A percentile compares a stretch with the other conserved stretches of the same genome.
Conservation (phyloP, 2,329 filamentous ascomycete genomes). For the Sporothrix humicola region DNA sequence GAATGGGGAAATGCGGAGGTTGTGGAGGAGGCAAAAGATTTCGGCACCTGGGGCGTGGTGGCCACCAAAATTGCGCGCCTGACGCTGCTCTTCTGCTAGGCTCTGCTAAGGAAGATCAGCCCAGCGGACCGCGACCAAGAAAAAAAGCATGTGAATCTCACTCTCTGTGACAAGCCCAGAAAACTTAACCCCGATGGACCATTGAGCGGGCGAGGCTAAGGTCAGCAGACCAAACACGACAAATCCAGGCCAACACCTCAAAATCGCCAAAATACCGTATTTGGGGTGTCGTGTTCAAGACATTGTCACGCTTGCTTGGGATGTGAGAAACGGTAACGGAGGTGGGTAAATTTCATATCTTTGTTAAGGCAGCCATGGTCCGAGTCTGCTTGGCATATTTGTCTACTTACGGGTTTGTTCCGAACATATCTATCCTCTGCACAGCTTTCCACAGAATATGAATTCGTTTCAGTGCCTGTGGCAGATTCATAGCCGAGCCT, state of each 20-base stretch:
- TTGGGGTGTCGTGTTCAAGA: not conserved
- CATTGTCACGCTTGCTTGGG: no score
- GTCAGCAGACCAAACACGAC: slow-evolving; percentile 13
- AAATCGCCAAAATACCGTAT: not conserved
- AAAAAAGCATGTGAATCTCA: slow-evolving; percentile 31
- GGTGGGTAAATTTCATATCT: no score
- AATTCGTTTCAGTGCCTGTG: no score
- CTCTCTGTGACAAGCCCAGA: not conserved
- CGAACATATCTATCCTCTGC: no score
- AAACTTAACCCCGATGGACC: slow-evolving; percentile 2
- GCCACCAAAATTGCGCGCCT: slow-evolving; percentile 1
- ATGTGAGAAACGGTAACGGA: no score
- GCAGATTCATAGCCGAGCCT: no score
- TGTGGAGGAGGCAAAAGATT: slow-evolving; percentile 17
- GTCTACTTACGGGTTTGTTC: no score
- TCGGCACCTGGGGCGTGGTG: not conserved
- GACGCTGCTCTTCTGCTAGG: not conserved
- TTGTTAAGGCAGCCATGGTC: no score
- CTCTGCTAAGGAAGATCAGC: not conserved
- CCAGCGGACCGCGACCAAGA: not conserved
- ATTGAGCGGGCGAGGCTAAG: not conserved
- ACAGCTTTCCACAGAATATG: no score
- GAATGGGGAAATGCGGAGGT: slow-evolving; percentile 14
- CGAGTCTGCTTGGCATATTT: no score
- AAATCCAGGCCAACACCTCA: not conserved